These are phyloP conservation scores for Takashimella tepidaria DNA, from an alignment of 1,284 basidiomycete species.

Conservation along the genomic window DNA sequence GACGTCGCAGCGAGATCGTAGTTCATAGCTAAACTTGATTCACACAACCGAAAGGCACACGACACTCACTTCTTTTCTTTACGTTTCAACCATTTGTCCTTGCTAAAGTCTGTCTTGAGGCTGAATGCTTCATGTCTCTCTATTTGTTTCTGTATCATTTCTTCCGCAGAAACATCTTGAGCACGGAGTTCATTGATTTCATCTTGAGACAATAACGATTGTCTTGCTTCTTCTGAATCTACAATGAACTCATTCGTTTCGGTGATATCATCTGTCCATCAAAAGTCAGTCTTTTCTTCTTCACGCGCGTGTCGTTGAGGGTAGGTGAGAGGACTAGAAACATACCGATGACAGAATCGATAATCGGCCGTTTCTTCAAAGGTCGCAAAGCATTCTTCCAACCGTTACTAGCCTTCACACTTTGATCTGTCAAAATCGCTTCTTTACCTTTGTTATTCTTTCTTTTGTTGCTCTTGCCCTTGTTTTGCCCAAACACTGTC, in stretches of 20 bases:
- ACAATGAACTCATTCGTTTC: slow-evolving; percentile 45
- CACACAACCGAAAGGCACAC: too few relatives aligned
- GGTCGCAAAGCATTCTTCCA: slow-evolving; percentile 40
- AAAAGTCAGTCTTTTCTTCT: slow-evolving; percentile 4
- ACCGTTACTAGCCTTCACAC: slow-evolving; percentile 23
- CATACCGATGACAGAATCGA: slow-evolving; percentile 42
- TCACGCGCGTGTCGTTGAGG: too few relatives aligned
- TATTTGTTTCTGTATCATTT: slow-evolving; percentile 89
- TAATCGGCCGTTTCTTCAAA: slow-evolving; percentile 25
- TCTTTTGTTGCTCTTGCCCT: slow-evolving; percentile 33
- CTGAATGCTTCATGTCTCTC: slow-evolving; percentile 83
- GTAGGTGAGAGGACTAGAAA: background rate
- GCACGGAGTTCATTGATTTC: slow-evolving; percentile 67
- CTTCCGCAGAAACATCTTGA: slow-evolving; percentile 54
- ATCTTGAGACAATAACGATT: slow-evolving; percentile 63
- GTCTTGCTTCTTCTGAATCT: slow-evolving; percentile 59
- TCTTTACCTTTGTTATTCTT: slow-evolving; percentile 24
- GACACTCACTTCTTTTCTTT: slow-evolving; percentile 85
- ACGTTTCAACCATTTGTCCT: slow-evolving; percentile 90
- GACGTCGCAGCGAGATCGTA: too few relatives aligned
- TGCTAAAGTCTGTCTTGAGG: slow-evolving; percentile 91
- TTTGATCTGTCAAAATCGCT: background rate
- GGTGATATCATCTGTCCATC: slow-evolving; percentile 38
- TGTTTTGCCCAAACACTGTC: slow-evolving; percentile 24
- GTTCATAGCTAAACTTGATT: too few relatives aligned